A percentile compares a stretch with the other conserved stretches of the same genome.
Conservation (phyloP, 441 rosid species). For the Adansonia madagascariensis region DNA sequence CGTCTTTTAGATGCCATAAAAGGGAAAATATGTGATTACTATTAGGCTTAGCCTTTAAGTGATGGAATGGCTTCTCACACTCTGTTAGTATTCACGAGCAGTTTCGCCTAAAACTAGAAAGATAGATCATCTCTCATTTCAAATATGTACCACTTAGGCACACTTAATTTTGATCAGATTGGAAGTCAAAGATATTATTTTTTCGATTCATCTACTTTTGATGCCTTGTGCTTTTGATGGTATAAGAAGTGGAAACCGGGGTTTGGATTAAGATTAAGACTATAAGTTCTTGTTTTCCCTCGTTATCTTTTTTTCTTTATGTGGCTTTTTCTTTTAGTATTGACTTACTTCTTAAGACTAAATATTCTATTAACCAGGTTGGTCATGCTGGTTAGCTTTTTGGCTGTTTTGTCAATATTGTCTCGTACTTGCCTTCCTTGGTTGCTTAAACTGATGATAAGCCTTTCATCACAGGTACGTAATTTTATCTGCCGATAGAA, state of each 20-base stretch:
- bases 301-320: background rate
- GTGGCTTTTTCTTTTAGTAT: background rate
- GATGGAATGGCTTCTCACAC: background rate
- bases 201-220: background rate
- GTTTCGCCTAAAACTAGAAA: constrained; percentile 15
- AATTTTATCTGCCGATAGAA: constrained; percentile 5
- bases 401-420: constrained; percentile 70
- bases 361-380: constrained; percentile 51
- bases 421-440: constrained; percentile 96
- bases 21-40: background rate
- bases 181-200: constrained; percentile 9
- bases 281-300: constrained; percentile 13
- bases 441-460: constrained; percentile 95
- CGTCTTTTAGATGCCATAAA: constrained; percentile 1
- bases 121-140: constrained; percentile 5
- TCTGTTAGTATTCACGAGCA: background rate
- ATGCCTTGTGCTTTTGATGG: constrained; percentile 5
- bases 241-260: background rate
- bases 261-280: background rate
- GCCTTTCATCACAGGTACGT: constrained; percentile 83
- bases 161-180: constrained; percentile 27
- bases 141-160: constrained; percentile 5
- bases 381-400: constrained; percentile 69
- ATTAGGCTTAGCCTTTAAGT: constrained; percentile 2
- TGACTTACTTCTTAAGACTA: background rate